phyloP scores from a whole-genome alignment of 177 flowering plant genomes.

The Vitis hybrid region DNA sequence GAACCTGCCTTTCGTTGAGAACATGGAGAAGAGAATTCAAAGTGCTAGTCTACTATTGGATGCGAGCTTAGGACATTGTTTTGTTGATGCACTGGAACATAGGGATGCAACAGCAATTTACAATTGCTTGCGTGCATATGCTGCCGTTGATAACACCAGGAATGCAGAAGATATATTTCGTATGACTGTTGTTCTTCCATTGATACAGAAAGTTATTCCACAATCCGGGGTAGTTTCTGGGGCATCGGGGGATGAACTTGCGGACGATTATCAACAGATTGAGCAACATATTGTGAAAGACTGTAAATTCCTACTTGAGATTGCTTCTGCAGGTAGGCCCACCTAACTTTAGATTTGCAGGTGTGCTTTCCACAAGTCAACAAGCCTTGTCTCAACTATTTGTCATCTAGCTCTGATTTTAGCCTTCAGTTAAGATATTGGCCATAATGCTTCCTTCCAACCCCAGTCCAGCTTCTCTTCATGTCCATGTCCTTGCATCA shows the following conservation, averaged over 20 bases:
- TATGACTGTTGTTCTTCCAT: conserved; percentile 68
- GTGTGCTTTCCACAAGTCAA: not conserved
- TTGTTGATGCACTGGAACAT: conserved; percentile 82
- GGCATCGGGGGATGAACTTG: conserved; percentile 70
- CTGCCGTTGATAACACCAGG: conserved; percentile 87
- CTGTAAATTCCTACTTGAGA: conserved; percentile 82
- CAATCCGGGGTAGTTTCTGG: conserved; percentile 13
- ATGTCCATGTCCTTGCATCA: not conserved
- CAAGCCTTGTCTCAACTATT: not conserved
- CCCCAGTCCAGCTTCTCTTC: not conserved
- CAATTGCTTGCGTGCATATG: conserved; percentile 98
- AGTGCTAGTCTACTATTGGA: conserved; percentile 76
- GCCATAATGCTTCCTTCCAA: not conserved
- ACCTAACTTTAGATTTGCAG: not conserved
- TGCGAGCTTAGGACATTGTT: conserved; percentile 93
- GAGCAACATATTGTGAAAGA: conserved; percentile 61
- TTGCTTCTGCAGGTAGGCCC: conserved; percentile 66
- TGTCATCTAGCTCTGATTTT: not conserved
- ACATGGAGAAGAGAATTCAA: conserved; percentile 93
- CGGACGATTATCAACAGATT: conserved; percentile 69
- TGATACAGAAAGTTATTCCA: conserved; percentile 65
- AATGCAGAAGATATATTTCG: conserved; percentile 92
- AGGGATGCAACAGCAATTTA: conserved; percentile 80
- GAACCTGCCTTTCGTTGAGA: conserved; percentile 93
- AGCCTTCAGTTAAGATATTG: not conserved